Evolutionary conservation across 108 stramenopile species (phyloP), one percentile per base, ranked within the genome.

Genomic region (Nannochloropsis gaditana): DNA sequence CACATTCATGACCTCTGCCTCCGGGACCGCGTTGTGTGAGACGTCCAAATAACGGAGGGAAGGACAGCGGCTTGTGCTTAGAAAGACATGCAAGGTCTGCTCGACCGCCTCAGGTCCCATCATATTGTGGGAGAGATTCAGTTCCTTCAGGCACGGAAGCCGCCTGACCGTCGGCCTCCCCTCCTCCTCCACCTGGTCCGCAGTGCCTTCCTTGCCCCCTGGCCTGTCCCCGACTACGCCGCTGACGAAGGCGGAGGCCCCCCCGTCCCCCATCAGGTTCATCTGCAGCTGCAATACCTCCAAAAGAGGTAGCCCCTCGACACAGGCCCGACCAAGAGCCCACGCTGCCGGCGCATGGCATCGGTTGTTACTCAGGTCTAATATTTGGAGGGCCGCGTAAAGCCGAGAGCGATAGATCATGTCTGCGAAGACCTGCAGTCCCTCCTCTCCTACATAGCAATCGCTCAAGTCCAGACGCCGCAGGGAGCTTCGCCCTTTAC

Each of bases 61-160:
- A 2, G 59, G 59, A 8, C 59, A 73, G n/a, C 59, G 59, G 59
- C 59, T n/a, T n/a, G 59, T 2, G 4, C 59, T n/a, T n/a, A 73
- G n/a, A 3, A 73, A n/a, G 4, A 73, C 15, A 15, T 73, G 15
- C 59, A 8, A 73, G 8, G n/a, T n/a, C 3, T n/a, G 15, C 59
- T 73, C 59, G 5, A 73, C 59, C 59, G 19, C 59, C 59, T n/a
- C 4, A 4, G 59, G 19, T n/a, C n/a, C 6, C 15, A 73, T 73
- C 59, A 73, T 73, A 73, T 73, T 73, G n/a, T 73, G 59, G 5
- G 59, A 73, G 19, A 73, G n/a, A 73, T 73, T n/a, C 59, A 73
- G 59, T 3, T n/a, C 19, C n/a, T 73, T 73, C n/a, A 73, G n/a
- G 15, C 59, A n/a, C 8, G 59, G 59, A 15, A 73, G 1, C 59